phyloP scores from a whole-genome alignment of 2,329 filamentous ascomycete species.

The Neofusicoccum parvum region DNA sequence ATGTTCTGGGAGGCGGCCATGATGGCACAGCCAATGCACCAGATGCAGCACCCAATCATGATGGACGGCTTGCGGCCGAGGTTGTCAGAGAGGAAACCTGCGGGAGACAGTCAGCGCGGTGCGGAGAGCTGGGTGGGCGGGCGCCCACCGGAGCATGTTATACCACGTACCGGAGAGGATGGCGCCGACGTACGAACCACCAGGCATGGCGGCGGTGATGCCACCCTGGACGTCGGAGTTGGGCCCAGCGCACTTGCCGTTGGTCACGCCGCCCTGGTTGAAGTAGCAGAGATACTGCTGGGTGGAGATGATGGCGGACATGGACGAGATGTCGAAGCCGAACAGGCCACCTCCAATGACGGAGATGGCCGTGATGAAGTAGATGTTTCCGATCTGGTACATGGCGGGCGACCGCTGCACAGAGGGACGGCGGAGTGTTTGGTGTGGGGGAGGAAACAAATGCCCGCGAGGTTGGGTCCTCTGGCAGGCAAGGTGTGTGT shows the following conservation, averaged over 20 bases:
- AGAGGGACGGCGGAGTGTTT: not conserved
- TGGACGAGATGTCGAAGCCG: conserved; percentile 62
- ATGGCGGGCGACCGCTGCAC: not conserved
- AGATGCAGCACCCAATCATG: conserved; percentile 55
- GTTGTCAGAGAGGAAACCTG: conserved; percentile 55
- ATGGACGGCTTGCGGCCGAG: conserved; percentile 58
- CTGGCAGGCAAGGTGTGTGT: not conserved
- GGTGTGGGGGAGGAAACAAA: not conserved
- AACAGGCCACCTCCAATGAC: conserved; percentile 68
- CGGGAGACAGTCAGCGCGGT: not conserved
- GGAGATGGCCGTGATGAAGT: conserved; percentile 59
- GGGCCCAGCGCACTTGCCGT: conserved; percentile 55
- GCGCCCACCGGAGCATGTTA: not conserved
- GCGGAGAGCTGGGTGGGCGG: not conserved
- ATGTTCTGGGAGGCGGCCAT: conserved; percentile 67
- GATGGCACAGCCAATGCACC: conserved; percentile 63
- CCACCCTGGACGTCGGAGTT: conserved; percentile 62
- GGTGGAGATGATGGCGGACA: conserved; percentile 58
- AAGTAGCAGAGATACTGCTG: conserved; percentile 73
- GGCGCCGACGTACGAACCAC: conserved; percentile 68
- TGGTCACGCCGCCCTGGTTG: conserved; percentile 53
- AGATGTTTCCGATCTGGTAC: conserved; percentile 56
- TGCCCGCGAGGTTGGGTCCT: conserved; percentile 1
- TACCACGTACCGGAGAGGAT: conserved; percentile 48
- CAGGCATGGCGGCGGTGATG: conserved; percentile 72